Percentiles rank a stretch among this genome's conserved stretches.
phyloP scores from a whole-genome alignment of 73 alveolate genomes.

The Uronychia setigera region DNA sequence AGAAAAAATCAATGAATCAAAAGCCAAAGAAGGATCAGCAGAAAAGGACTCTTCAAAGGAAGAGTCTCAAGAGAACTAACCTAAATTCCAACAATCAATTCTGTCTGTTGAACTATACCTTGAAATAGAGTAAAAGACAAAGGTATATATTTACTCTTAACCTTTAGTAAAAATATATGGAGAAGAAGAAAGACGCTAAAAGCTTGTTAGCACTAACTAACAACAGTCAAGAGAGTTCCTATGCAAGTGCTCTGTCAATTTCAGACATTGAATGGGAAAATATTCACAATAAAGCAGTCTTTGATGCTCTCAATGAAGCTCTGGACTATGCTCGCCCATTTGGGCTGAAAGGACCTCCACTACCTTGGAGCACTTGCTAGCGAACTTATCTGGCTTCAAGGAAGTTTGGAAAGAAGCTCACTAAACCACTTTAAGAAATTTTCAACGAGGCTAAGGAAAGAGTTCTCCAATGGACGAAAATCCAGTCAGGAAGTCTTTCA shows the following conservation, averaged over 20 bases:
- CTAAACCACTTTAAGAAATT: background rate
- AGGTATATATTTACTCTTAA: background rate
- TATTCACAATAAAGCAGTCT: slow-evolving; percentile 79
- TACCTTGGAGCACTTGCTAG: slow-evolving; percentile 56
- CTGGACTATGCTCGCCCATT: slow-evolving; percentile 72
- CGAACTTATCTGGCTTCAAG: background rate
- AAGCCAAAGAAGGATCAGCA: too few relatives aligned
- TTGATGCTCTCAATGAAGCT: slow-evolving; percentile 83
- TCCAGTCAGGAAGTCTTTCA: slow-evolving; percentile 26
- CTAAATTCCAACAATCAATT: slow-evolving; percentile 30
- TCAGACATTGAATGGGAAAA: slow-evolving; percentile 21
- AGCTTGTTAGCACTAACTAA: background rate
- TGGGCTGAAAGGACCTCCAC: slow-evolving; percentile 65
- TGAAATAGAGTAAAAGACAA: slow-evolving; percentile 7
- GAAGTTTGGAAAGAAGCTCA: background rate
- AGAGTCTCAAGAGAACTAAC: slow-evolving; percentile 18
- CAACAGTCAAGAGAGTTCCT: background rate
- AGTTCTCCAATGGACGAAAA: slow-evolving; percentile 28
- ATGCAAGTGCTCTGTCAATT: background rate
- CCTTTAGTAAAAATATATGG: background rate
- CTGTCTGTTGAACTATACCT: slow-evolving; percentile 35
- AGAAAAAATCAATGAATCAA: too few relatives aligned
- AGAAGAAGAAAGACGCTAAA: background rate
- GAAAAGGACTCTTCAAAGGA: slow-evolving; percentile 24
- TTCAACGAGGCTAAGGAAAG: background rate